These are phyloP conservation scores for Hypoxylon rubiginosum DNA, from an alignment of 2,329 filamentous ascomycete species.

Conservation along the genomic window DNA sequence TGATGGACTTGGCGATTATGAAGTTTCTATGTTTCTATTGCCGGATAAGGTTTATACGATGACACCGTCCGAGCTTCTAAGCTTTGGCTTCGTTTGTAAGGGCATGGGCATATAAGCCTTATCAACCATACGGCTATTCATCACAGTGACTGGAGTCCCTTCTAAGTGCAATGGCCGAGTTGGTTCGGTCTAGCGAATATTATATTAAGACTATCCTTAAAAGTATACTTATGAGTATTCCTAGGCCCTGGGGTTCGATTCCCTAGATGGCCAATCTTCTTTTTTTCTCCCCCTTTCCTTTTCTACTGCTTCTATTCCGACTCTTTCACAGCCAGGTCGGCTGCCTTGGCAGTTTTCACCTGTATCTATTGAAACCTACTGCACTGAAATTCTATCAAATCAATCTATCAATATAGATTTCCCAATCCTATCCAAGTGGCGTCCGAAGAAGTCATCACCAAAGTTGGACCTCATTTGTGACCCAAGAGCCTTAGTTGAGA, in stretches of 20 bases:
- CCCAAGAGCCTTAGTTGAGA: background rate
- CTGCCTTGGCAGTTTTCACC: background rate
- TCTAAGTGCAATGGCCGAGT: background rate
- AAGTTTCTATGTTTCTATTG: background rate
- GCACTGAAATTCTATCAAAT: no score
- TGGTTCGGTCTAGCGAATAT: background rate
- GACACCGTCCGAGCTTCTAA: background rate
- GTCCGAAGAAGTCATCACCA: background rate
- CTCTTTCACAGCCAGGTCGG: background rate
- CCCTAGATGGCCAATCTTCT: background rate
- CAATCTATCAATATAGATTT: no score
- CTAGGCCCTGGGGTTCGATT: slow-evolving; percentile 1
- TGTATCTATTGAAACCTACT: no score
- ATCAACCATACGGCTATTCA: background rate
- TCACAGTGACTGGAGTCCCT: no score
- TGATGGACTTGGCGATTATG: background rate
- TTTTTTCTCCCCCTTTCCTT: background rate
- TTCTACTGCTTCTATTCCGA: background rate
- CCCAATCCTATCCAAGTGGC: no score
- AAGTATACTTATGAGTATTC: background rate
- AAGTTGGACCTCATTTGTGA: background rate
- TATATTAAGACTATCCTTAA: background rate
- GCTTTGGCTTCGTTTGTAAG: background rate
- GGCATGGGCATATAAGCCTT: background rate
- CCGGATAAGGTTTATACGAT: background rate